Evolutionary conservation across 2,329 filamentous ascomycete species (phyloP).

Genomic region (Fusarium abutilonis): DNA sequence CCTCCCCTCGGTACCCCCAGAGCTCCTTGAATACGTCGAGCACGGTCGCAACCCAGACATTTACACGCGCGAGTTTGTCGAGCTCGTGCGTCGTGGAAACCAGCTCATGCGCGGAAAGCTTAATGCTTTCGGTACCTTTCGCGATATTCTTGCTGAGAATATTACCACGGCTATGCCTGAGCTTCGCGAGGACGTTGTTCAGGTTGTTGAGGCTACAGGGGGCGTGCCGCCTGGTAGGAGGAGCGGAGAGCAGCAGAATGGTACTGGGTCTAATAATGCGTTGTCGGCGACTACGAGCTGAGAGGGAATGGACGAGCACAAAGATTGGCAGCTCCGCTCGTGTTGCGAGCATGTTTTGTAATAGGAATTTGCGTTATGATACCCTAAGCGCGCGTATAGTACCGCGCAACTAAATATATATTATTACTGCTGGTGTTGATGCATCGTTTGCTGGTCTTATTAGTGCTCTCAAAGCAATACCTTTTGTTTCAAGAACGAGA

Average conservation of each 20-base stretch:
- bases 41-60: constrained; percentile 78
- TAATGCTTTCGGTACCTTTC: constrained; percentile 67
- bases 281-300: constrained; percentile 17
- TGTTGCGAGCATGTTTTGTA: constrained; percentile 12
- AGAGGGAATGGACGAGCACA: background rate
- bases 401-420: constrained; percentile 8
- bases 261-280: constrained; percentile 15
- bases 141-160: constrained; percentile 69
- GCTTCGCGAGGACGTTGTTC: constrained; percentile 62
- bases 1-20: constrained; percentile 66
- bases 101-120: constrained; percentile 74
- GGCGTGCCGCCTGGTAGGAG: constrained; percentile 39
- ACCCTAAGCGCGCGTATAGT: constrained; percentile 12
- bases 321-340: constrained; percentile 13
- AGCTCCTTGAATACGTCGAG: constrained; percentile 75
- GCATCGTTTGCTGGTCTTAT: background rate
- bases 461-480: background rate
- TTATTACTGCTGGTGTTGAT: background rate
- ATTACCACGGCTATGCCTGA: constrained; percentile 68
- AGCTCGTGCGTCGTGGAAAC: constrained; percentile 72
- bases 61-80: constrained; percentile 78
- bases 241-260: constrained; percentile 26
- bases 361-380: constrained; percentile 1
- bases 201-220: constrained; percentile 60
- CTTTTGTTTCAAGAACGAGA: background rate